phyloP scores from a whole-genome alignment of 2,329 filamentous ascomycete species.

The Beauveria sp. region DNA sequence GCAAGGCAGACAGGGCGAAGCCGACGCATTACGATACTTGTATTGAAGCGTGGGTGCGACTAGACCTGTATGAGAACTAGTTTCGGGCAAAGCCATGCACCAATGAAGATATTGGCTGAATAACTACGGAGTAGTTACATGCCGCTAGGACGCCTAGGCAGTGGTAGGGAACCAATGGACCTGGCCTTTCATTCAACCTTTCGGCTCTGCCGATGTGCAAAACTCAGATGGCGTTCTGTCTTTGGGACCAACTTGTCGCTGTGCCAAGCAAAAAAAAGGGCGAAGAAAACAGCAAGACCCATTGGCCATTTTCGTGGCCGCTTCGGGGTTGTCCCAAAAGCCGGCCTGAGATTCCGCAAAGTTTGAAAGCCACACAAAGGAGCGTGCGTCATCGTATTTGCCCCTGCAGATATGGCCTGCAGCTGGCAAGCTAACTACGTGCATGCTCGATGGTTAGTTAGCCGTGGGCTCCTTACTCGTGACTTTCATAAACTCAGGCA shows the following conservation, averaged over 20 bases:
- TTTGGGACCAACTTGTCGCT: too few relatives aligned
- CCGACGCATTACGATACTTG: neutral
- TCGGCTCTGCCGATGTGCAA: neutral
- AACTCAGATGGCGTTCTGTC: neutral
- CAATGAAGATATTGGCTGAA: too few relatives aligned
- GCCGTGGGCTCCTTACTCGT: too few relatives aligned
- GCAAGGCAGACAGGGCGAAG: neutral
- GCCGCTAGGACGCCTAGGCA: too few relatives aligned
- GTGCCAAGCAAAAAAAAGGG: neutral
- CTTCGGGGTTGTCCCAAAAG: too few relatives aligned
- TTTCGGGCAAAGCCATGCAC: neutral
- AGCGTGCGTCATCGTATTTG: slow-evolving; percentile 4
- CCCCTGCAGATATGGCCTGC: neutral
- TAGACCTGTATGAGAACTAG: neutral
- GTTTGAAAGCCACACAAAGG: too few relatives aligned
- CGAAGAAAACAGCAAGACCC: too few relatives aligned
- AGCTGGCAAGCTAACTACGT: too few relatives aligned
- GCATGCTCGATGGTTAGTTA: too few relatives aligned
- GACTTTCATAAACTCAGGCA: too few relatives aligned
- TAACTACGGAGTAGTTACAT: too few relatives aligned
- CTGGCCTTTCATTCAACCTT: neutral
- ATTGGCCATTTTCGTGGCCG: too few relatives aligned
- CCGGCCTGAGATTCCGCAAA: neutral
- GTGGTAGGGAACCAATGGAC: neutral
- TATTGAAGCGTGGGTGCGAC: neutral